Conservation (phyloP, 2,329 filamentous ascomycete species). For the Fusarium begoniae region DNA sequence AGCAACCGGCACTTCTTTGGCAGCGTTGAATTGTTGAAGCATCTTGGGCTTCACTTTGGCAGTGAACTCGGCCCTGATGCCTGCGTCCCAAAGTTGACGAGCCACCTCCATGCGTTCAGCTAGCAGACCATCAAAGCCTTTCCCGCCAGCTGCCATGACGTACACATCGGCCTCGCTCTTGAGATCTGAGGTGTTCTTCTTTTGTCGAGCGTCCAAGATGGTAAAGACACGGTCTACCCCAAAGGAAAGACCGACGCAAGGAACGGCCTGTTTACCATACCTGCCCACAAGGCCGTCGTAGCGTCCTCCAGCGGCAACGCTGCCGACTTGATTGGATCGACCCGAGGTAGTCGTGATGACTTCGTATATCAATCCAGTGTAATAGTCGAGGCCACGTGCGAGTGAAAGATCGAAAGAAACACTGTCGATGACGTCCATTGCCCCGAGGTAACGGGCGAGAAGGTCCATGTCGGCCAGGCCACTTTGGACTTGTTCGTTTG, state of each 20-base stretch:
- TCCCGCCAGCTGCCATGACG: background rate
- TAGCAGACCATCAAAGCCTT: background rate
- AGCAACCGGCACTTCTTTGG: background rate
- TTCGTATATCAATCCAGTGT: background rate
- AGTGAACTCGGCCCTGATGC: background rate
- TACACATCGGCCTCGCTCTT: background rate
- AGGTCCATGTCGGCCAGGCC: background rate
- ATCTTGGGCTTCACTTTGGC: background rate
- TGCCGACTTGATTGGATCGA: background rate
- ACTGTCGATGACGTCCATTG: background rate
- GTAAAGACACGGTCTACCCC: background rate
- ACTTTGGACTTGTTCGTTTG: background rate
- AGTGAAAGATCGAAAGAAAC: background rate
- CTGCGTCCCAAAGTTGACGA: background rate
- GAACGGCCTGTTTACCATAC: background rate
- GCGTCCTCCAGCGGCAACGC: background rate
- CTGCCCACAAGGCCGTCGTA: background rate
- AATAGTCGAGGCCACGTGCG: background rate
- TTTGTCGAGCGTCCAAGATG: background rate
- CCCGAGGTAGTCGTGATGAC: background rate
- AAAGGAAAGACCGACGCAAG: background rate
- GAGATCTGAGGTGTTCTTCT: background rate
- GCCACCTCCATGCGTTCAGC: background rate
- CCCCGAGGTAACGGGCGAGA: background rate
- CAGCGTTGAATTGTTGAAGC: background rate